phyloP scores from a whole-genome alignment of 2,329 filamentous ascomycete species.

The Stachybotrys echinatus region DNA sequence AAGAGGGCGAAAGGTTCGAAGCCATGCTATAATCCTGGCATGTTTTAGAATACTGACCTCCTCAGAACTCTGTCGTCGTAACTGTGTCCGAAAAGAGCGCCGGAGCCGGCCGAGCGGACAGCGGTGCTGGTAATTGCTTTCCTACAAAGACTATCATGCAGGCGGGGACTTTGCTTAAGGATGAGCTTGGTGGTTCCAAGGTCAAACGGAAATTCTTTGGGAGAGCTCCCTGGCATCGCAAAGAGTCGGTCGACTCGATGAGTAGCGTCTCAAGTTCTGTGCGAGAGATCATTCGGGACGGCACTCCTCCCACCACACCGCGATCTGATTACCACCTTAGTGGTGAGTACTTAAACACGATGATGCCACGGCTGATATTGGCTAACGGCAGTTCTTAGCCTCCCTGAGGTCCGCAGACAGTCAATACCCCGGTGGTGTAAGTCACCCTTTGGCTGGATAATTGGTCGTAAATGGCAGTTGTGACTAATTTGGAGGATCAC shows the following conservation, averaged over 20 bases:
- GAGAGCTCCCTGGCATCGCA: conserved; percentile 34
- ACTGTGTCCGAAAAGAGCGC: background rate
- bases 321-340: conserved; percentile 8
- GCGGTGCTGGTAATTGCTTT: background rate
- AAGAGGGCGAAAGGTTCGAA: conserved; percentile 6
- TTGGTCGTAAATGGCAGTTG: background rate
- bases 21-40: background rate
- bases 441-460: conserved; percentile 3
- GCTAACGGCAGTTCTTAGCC: conserved; percentile 6
- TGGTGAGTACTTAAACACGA: conserved; percentile 4
- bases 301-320: conserved; percentile 25
- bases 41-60: background rate
- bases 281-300: conserved; percentile 30
- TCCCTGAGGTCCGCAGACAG: conserved; percentile 5
- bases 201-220: conserved; percentile 32
- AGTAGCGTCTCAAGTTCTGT: conserved; percentile 37
- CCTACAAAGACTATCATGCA: conserved; percentile 14
- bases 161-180: conserved; percentile 21
- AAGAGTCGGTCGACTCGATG: conserved; percentile 29
- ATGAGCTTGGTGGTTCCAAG: conserved; percentile 20
- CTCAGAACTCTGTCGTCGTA: background rate
- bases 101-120: background rate
- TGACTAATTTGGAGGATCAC: background rate
- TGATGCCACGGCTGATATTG: background rate
- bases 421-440: conserved; percentile 29